Base-by-base conservation (phyloP, 2,329 filamentous ascomycete genomes). In the Colletotrichum sp. region DNA sequence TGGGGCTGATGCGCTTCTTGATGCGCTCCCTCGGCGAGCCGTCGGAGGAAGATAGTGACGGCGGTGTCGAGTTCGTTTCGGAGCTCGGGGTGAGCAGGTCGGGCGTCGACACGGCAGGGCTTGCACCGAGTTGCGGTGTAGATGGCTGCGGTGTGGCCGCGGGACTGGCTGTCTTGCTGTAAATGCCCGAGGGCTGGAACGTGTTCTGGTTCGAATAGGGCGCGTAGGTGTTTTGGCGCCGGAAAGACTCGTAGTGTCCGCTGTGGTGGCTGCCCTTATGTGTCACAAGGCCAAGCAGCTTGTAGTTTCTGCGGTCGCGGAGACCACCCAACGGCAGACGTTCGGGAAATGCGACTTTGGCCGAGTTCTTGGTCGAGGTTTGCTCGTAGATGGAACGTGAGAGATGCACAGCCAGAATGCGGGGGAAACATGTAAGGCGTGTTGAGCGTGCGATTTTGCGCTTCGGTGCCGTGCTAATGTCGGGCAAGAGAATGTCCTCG, bases 191-290 rank as follows among this genome's bases (percentile, higher is more conserved):
- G 8, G 90, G 90, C 76, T 94, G 93, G 84, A 98, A 96, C 0
- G 92, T 93, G 79, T 95, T 93, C 0, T 94, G 92, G 9, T 96
- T 98, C 2, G 95, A 94, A 82, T 93, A 99, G 0, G 96, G 96
- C 5, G 94, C 87, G 67, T 93, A 92, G 10, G 75, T 71, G 75
- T 95, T 94, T 84, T 99, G 97, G 49, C 97, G 92, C 39, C 97
- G 91, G 84, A 99, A 99, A 1, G 96, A 96, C 84, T 99, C 97
- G 86, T 99, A 99, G 83, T 99, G 97, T 1, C 97, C 97, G 80
- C 96, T 98, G 82, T 98, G 94, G 83, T 99, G 97, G 77, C 95
- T 98, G 49, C 97, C 97, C 81, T 98, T 98, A 83, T 99, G 97
- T 26, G 95, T 98, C 44, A 99, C 95, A 44, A 98, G 92, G 15